phyloP scores from a whole-genome alignment of 2,329 filamentous ascomycete genomes.

The Sarocladiaceae sp. region DNA sequence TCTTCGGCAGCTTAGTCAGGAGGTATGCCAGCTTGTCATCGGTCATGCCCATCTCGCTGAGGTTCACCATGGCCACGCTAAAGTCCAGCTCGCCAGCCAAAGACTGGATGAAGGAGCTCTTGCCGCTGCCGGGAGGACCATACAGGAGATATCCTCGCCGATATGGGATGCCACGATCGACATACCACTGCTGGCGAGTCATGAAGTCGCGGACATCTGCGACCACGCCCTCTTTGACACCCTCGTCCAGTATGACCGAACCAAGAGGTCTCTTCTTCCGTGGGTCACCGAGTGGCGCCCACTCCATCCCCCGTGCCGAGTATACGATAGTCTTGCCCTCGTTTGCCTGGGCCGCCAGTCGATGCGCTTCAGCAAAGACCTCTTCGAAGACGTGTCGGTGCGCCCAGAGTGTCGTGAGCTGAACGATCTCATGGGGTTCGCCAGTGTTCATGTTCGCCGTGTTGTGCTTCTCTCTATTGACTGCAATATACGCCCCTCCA shows the following conservation, averaged over 20 bases:
- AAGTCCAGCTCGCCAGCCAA: constrained; percentile 89
- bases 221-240: constrained; percentile 75
- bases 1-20: constrained; percentile 74
- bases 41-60: constrained; percentile 83
- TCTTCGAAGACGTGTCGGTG: constrained; percentile 86
- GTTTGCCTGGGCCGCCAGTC: constrained; percentile 68
- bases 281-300: constrained; percentile 77
- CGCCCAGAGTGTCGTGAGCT: constrained; percentile 83
- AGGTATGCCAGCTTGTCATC: constrained; percentile 85
- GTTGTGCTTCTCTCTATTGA: constrained; percentile 78
- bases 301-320: constrained; percentile 75
- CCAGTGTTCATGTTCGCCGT: constrained; percentile 78
- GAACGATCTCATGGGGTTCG: constrained; percentile 89
- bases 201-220: constrained; percentile 80
- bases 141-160: constrained; percentile 83
- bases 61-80: constrained; percentile 85
- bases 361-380: constrained; percentile 81
- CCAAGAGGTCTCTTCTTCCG: constrained; percentile 80
- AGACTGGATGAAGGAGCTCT: constrained; percentile 94
- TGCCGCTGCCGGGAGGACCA: constrained; percentile 84
- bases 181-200: constrained; percentile 75
- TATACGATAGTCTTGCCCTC: constrained; percentile 94
- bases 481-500: constrained; percentile 77
- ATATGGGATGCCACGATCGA: constrained; percentile 91
- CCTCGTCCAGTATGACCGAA: constrained; percentile 79